Base-by-base conservation (phyloP, 2,329 filamentous ascomycete species). In the Ceratocystis variospora region DNA sequence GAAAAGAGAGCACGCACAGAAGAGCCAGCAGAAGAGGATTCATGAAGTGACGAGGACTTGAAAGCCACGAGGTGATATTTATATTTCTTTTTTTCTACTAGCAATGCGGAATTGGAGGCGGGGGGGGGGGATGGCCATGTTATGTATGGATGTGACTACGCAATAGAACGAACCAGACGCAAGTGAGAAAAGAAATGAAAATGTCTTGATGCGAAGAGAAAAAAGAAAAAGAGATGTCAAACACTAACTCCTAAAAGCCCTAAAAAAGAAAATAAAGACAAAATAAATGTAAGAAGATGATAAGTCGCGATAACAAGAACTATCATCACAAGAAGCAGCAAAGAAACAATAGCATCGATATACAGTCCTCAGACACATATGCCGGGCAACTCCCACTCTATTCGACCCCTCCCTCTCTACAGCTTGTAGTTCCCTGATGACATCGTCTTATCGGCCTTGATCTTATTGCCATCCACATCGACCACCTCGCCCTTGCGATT, bases 401-500 rank as follows among this genome's bases (percentile, higher is more conserved):
- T 50, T 50, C 10, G 17, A n/a, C 46, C 19, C 8, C 7, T 7
- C 46, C 19, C 46, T 8, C 46, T 50, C 64, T 61, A 88, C 71
- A 88, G 73, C 79, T 88, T 88, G 72, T 82, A 86, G 68, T 77
- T 80, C 67, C 82, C 80, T 68, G 83, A 83, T 62, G 79, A 80
- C 53, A 76, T 74, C n/a, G 76, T 73, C 73, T 78, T 80, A 45
- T 75, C 76, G 57, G 76, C 79, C 74, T 80, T 80, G 55, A 87
- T 81, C 78, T 89, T 87, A 72, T 88, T 90, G 37, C 92, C 92
- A 71, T 94, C 86, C 44, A 96, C 82, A 76, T 95, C 88, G 19
- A 87, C 87, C 65, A 96, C 78, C 75, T 92, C 87, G 64, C 93
- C 93, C 79, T 90, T 92, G 77, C 88, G 89, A 69, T 91, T 92